phyloP scores from a whole-genome alignment of 2,329 filamentous ascomycete genomes.

The Aureobasidium leucospermi region DNA sequence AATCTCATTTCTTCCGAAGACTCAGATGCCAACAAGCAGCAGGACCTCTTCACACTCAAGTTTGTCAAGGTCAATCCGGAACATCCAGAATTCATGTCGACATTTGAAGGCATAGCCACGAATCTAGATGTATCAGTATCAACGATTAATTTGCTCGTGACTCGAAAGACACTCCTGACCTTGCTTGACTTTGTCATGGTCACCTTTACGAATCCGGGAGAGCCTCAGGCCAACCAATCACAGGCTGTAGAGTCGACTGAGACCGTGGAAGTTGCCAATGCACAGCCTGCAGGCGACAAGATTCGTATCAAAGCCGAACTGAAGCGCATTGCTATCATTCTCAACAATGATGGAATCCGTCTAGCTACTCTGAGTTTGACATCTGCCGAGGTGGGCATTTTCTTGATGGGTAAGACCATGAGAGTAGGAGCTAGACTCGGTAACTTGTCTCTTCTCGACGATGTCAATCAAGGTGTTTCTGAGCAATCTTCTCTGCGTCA shows the following conservation, averaged over 20 bases:
- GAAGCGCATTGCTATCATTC: slow-evolving; percentile 84
- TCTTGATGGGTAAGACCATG: slow-evolving; percentile 80
- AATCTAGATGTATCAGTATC: slow-evolving; percentile 88
- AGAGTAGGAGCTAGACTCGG: slow-evolving; percentile 79
- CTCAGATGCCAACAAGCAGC: slow-evolving; percentile 59
- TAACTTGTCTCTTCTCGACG: slow-evolving; percentile 81
- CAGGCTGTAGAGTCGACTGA: slow-evolving; percentile 28
- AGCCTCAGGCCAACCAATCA: slow-evolving; percentile 19
- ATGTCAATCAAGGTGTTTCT: slow-evolving; percentile 84
- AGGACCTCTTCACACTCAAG: slow-evolving; percentile 78
- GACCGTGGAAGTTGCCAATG: slow-evolving; percentile 23
- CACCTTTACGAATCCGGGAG: slow-evolving; percentile 64
- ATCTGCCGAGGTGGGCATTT: slow-evolving; percentile 84
- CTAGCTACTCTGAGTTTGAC: slow-evolving; percentile 88
- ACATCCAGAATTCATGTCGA: slow-evolving; percentile 86
- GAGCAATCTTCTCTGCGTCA: slow-evolving; percentile 74
- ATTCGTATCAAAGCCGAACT: slow-evolving; percentile 91
- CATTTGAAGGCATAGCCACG: slow-evolving; percentile 88
- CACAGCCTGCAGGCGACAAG: slow-evolving; percentile 52
- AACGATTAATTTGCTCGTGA: slow-evolving; percentile 93
- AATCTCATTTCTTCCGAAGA: slow-evolving; percentile 94
- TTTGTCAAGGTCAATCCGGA: slow-evolving; percentile 83
- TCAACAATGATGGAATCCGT: slow-evolving; percentile 96
- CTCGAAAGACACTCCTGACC: slow-evolving; percentile 83
- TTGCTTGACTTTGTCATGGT: slow-evolving; percentile 88